Evolutionary conservation across 2,329 filamentous ascomycete species (phyloP).

Genomic region (Kalaharituber pfeilii): DNA sequence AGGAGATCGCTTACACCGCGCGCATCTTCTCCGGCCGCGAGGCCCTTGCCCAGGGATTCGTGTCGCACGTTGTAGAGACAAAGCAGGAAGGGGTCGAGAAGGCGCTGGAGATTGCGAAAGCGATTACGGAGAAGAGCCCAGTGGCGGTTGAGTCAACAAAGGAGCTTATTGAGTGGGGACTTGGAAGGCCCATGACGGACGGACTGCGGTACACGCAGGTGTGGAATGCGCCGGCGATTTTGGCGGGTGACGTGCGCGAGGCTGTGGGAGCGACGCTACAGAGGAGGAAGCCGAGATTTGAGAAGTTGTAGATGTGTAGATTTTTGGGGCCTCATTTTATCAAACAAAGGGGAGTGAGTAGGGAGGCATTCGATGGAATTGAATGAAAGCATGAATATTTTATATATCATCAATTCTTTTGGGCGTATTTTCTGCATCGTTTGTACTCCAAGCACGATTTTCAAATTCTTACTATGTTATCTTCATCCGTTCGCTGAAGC

Average conservation of each 20-base stretch:
- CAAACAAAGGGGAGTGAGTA: too few relatives aligned
- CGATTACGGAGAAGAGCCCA: conserved; percentile 66
- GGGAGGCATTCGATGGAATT: too few relatives aligned
- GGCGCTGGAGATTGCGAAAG: conserved; percentile 43
- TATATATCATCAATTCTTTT: too few relatives aligned
- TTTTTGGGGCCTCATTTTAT: too few relatives aligned
- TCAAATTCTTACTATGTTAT: too few relatives aligned
- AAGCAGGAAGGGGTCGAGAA: conserved; percentile 47
- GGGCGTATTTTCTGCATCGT: too few relatives aligned
- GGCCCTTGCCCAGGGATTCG: conserved; percentile 51
- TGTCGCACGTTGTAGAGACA: conserved; percentile 44
- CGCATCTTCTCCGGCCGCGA: conserved; percentile 52
- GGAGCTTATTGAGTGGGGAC: conserved; percentile 24
- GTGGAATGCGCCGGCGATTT: conserved; percentile 73
- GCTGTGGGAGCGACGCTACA: conserved; percentile 60
- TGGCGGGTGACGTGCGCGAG: conserved; percentile 57
- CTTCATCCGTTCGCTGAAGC: too few relatives aligned
- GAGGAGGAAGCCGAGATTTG: conserved; percentile 65
- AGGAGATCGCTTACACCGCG: conserved; percentile 58
- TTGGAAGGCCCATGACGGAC: not conserved
- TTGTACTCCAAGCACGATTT: too few relatives aligned
- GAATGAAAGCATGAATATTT: too few relatives aligned
- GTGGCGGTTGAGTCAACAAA: conserved; percentile 73
- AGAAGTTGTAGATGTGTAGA: conserved; percentile 47
- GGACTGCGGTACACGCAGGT: conserved; percentile 62